Evolutionary conservation across 1,139 yeast genomes (phyloP).

Genomic region (Yarrowia galli): DNA sequence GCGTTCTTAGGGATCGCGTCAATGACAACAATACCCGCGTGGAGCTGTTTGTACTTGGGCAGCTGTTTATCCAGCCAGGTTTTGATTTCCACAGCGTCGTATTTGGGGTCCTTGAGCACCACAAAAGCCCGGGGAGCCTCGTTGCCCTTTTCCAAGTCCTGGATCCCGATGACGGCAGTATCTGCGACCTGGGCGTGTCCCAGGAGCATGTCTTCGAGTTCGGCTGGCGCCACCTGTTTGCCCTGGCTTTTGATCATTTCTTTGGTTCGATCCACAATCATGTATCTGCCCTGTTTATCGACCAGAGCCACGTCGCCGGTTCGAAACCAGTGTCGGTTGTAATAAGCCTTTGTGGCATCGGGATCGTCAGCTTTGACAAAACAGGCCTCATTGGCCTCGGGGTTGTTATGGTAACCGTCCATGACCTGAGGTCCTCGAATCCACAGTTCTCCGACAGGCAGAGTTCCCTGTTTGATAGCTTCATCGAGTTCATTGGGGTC

Average conservation of each 20-base stretch:
- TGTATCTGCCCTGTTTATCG: constrained; percentile 61
- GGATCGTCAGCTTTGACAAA: constrained; percentile 28
- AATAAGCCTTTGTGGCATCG: constrained; percentile 56
- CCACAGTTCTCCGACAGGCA: constrained; percentile 64
- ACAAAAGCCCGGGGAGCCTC: constrained; percentile 53
- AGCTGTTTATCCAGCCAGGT: constrained; percentile 48
- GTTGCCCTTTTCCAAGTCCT: constrained; percentile 48
- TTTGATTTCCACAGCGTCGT: constrained; percentile 42
- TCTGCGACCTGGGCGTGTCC: constrained; percentile 53
- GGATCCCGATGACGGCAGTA: constrained; percentile 52
- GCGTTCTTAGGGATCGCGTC: constrained; percentile 51
- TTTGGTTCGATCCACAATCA: constrained; percentile 76
- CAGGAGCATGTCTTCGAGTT: constrained; percentile 70
- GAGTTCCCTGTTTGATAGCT: constrained; percentile 48
- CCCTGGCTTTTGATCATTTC: constrained; percentile 85
- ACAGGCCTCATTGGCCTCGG: constrained; percentile 55
- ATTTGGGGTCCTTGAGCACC: constrained; percentile 45
- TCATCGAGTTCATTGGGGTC: constrained; percentile 19
- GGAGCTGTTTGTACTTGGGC: constrained; percentile 50
- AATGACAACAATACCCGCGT: constrained; percentile 51
- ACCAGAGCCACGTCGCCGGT: constrained; percentile 80
- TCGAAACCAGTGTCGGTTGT: constrained; percentile 70
- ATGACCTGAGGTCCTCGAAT: constrained; percentile 76
- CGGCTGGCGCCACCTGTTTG: constrained; percentile 84
- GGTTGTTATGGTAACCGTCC: constrained; percentile 65